Conservation (phyloP, 306 rosid genomes). For the Trifolium repens region DNA sequence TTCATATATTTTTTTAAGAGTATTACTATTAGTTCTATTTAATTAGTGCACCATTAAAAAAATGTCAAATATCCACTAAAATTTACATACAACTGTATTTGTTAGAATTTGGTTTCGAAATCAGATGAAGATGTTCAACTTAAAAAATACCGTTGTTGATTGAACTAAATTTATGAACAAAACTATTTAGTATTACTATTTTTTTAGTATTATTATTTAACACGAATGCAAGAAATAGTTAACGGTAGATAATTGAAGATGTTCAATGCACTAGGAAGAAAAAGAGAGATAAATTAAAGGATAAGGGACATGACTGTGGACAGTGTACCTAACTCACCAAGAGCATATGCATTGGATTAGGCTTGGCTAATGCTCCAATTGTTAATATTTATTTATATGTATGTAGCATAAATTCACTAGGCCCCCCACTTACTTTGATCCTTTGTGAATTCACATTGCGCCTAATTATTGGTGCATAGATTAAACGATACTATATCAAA, state of each 20-base stretch:
- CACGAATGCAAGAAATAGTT: neutral
- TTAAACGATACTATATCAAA: conserved; percentile 5
- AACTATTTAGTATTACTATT: too few species aligned
- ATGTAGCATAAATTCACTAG: conserved; percentile 37
- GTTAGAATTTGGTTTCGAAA: too few species aligned
- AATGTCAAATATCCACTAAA: too few species aligned
- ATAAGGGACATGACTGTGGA: conserved; percentile 31
- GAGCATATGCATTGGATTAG: conserved; percentile 27
- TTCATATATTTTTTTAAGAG: too few species aligned
- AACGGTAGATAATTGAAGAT: conserved; percentile 12
- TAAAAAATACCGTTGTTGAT: too few species aligned
- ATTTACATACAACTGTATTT: too few species aligned
- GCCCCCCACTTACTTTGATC: conserved; percentile 40
- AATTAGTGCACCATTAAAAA: too few species aligned
- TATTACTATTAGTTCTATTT: too few species aligned
- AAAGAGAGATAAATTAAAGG: conserved; percentile 13
- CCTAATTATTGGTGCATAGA: conserved; percentile 26
- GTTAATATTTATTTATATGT: conserved; percentile 15
- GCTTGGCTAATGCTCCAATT: conserved; percentile 23
- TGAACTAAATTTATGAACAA: too few species aligned
- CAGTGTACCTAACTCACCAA: conserved; percentile 40
- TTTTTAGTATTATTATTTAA: too few species aligned
- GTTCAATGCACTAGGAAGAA: conserved; percentile 16
- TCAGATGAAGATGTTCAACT: too few species aligned
- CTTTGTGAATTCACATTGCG: conserved; percentile 31